Base-by-base conservation (phyloP, 805 yeast genomes). In the Kazachstania bromeliacearum region DNA sequence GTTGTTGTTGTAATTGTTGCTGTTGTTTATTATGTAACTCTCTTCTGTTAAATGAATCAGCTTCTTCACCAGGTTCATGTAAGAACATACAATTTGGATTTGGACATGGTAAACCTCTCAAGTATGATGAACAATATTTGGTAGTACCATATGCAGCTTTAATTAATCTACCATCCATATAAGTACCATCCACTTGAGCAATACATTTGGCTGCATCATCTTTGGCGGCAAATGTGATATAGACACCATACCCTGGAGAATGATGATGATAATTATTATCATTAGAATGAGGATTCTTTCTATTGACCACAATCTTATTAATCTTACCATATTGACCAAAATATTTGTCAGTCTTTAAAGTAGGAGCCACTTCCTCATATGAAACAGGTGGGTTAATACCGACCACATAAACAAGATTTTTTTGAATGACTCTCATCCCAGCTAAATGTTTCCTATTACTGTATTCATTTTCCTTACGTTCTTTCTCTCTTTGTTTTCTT, bases 11-110 rank as follows among this genome's bases (percentile, higher is more conserved):
- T 34, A 42, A 46, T 44, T 61, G 57, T 50, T 60, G 47, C 41
- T 53, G 57, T 45, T 62, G 63, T 42, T 57, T 39, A 40, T 51
- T 47, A 33, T 57, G 59, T 33, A 60, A 49, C 48, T 66, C 71
- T 34, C 57, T 51, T 60, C 96, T 77, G 19, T 95, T 85, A 63
- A 84, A 89, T 8, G 95, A 82, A 52, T 92, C 98, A 2, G 97
- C 97, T 60, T 92, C 98, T 66, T 92, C 99, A 40, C 99, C 98
- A 5, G 98, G 98, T 62, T 92, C 98, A 59, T 92, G 99, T 51
- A 92, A 70, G 53, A 92, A 92, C 98, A 92, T 92, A 70, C 99
- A 92, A 55, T 87, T 85, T 43, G 97, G 97, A 62, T 92, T 92
- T 41, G 95, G 98, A 64, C 99, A 92, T 7, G 92, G 80, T 57